phyloP scores from a whole-genome alignment of 225 moss, liverwort and hornwort genomes.

The Pseudisothecium myosuroides region DNA sequence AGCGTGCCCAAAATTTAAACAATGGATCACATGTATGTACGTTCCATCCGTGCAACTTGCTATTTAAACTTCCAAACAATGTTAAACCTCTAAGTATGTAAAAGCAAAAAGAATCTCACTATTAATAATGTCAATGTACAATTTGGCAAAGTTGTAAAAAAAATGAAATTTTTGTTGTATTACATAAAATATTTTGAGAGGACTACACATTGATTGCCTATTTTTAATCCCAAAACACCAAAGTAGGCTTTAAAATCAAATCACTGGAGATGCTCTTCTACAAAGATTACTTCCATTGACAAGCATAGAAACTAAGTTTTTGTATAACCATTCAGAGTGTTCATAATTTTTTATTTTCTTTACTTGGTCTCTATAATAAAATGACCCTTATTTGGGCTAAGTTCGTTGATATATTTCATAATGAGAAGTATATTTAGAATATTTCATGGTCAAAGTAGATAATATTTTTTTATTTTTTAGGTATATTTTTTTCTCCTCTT shows the following conservation, averaged over 20 bases:
- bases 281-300: not conserved
- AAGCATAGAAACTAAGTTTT: rapidly evolving
- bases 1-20: rapidly evolving
- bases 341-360: not conserved
- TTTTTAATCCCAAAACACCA: not conserved
- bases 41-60: rapidly evolving
- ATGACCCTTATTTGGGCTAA: not conserved
- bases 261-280: not conserved
- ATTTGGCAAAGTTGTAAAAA: not conserved
- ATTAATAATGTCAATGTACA: not conserved
- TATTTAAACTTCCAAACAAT: not conserved
- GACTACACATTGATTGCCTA: not conserved
- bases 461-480: not conserved
- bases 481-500: rapidly evolving
- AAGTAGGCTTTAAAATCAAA: rapidly evolving
- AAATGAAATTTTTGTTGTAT: not conserved
- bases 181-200: rapidly evolving
- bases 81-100: not conserved
- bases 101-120: not conserved
- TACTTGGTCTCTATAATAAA: no score
- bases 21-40: rapidly evolving
- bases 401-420: not conserved
- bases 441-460: not conserved
- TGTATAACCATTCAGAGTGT: not conserved
- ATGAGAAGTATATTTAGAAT: not conserved